Evolutionary conservation across 2,329 filamentous ascomycete species (phyloP), one percentile per base, ranked within the genome.

Genomic region (Aspergillus neotritici): DNA sequence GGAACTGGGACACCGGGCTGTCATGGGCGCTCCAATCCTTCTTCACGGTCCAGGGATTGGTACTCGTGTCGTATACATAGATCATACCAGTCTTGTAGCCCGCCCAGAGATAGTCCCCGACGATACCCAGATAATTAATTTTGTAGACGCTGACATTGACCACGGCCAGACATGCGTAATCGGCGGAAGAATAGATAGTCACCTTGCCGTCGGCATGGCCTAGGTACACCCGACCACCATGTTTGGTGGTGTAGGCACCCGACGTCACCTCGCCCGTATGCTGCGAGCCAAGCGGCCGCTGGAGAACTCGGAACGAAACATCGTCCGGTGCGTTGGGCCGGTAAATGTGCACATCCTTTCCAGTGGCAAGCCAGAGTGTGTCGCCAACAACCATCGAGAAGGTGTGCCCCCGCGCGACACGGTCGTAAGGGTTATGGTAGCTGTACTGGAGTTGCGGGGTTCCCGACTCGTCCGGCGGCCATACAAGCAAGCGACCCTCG

Each of bases 11-110:
- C 6, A 95, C 83, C 0, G 90, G 86, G 50, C 85, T 85, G 5
- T 87, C 83, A 61, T 97, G 93, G 3, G 88, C 91, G 51, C 84
- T 82, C 91, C 93, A 98, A 59, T 97, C 91, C 64, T 98, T 98
- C 68, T 87, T 83, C 17, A 94, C 81, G 14, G 77, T 77, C 93
- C 93, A 98, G 0, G 91, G 91, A n/a, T 78, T 81, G 25, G 80
- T 77, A 8, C 73, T 78, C 9, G 87, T 85, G 63, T 98, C 90
- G 65, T 96, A 98, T 6, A 97, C 86, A 57, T 88, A 93, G 28
- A 95, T 82, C 76, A 85, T 94, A 12, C 93, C 93, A 0, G 87
- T 96, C 63, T 91, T 96, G 70, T 90, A 97, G 3, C 84, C 91
- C 21, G 89, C 88, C 93, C 93, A 98, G 1, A 98, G 74, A 57